Evolutionary conservation across 1,284 basidiomycete genomes (phyloP).

Genomic region (Irpex sp.): DNA sequence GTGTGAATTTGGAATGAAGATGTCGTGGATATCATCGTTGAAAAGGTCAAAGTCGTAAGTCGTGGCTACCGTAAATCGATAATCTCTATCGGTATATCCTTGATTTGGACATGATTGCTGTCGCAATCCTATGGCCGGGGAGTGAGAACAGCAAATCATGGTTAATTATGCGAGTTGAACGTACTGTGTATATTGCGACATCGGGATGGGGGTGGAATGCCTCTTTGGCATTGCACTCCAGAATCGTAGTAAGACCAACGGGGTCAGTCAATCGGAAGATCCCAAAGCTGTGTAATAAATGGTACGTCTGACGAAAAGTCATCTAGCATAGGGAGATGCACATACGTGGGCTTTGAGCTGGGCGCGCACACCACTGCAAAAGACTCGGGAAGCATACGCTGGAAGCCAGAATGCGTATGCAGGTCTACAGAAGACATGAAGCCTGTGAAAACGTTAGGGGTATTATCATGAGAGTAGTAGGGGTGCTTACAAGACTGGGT

Average conservation of each 20-base stretch:
- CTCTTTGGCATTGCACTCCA: conserved; percentile 64
- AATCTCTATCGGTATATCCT: conserved; percentile 64
- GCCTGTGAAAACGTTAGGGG: conserved; percentile 34
- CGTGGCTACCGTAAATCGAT: conserved; percentile 58
- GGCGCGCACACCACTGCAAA: conserved; percentile 91
- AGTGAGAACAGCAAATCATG: background rate
- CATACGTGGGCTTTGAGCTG: conserved; percentile 69
- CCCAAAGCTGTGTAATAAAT: conserved; percentile 54
- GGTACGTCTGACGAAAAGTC: background rate
- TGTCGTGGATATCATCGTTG: background rate
- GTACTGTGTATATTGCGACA: conserved; percentile 78
- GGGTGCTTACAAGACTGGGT: conserved; percentile 74
- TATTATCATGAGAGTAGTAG: background rate
- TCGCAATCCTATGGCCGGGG: conserved; percentile 56
- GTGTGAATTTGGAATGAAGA: background rate
- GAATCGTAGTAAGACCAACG: conserved; percentile 68
- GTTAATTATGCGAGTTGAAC: conserved; percentile 13
- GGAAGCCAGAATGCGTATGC: conserved; percentile 86
- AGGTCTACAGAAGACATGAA: conserved; percentile 89
- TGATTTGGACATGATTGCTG: conserved; percentile 78
- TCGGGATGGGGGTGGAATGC: conserved; percentile 85
- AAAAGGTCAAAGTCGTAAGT: background rate
- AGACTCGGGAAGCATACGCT: conserved; percentile 84
- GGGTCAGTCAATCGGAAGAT: conserved; percentile 88
- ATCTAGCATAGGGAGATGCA: background rate